phyloP scores from a whole-genome alignment of 192 early-diverging fungal genomes.

The Phlyctochytrium bullatum region DNA sequence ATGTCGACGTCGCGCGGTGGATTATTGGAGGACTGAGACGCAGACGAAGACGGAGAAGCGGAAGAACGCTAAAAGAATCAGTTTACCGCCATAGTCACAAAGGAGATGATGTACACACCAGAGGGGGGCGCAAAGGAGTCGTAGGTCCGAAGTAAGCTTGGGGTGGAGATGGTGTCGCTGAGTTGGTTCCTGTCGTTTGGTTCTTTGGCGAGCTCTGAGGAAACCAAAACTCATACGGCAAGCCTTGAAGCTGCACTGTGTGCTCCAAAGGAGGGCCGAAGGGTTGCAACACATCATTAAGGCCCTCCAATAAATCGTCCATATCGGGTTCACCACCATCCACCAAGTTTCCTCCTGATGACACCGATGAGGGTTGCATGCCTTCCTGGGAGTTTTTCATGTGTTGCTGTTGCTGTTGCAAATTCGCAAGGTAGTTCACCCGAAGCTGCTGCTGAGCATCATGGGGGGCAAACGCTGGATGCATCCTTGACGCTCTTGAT shows the following conservation, averaged over 20 bases:
- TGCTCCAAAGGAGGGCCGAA: not conserved
- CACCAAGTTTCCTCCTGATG: not conserved
- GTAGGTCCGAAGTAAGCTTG: not conserved
- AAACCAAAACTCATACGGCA: not conserved
- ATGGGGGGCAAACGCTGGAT: too few species aligned
- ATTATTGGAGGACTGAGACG: too few species aligned
- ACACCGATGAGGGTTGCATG: not conserved
- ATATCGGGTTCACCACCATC: too few species aligned
- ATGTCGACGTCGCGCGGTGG: not conserved
- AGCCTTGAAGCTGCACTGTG: not conserved
- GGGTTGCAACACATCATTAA: not conserved
- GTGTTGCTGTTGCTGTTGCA: not conserved
- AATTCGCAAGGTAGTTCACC: too few species aligned
- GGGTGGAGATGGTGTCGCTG: not conserved
- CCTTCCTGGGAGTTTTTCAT: not conserved
- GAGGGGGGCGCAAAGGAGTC: not conserved
- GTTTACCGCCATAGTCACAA: not conserved
- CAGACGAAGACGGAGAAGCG: not conserved
- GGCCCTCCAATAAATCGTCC: constrained; percentile 1
- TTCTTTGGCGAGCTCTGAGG: too few species aligned
- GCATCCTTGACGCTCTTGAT: too few species aligned
- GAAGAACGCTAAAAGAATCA: too few species aligned
- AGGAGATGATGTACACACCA: not conserved
- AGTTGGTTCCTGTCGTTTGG: too few species aligned
- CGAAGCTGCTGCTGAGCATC: too few species aligned